These are phyloP conservation scores for Neonothopanus nambi DNA, from an alignment of 1,284 basidiomycete species.

Conservation along the genomic window DNA sequence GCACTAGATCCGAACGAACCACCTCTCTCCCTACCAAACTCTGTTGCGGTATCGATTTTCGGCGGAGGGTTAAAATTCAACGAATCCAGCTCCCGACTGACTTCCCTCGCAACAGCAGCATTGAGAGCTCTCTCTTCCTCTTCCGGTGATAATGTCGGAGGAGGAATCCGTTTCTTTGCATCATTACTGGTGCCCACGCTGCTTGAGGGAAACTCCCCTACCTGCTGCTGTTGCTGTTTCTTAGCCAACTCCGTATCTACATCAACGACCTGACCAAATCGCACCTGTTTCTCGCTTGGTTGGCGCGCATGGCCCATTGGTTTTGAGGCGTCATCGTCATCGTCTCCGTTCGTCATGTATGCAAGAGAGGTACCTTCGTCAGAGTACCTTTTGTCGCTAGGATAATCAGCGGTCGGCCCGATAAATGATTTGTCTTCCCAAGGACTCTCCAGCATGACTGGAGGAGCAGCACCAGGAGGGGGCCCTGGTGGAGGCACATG, in stretches of 20 bases:
- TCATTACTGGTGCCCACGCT: slow-evolving; percentile 24
- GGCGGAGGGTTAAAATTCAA: slow-evolving; percentile 47
- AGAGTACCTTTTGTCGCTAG: slow-evolving; percentile 13
- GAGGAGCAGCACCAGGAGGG: slow-evolving; percentile 15
- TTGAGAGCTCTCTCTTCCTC: slow-evolving; percentile 49
- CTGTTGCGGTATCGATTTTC: background rate
- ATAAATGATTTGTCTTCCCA: slow-evolving; percentile 1
- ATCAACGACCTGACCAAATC: slow-evolving; percentile 38
- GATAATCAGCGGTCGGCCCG: slow-evolving; percentile 1
- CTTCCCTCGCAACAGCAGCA: slow-evolving; percentile 66
- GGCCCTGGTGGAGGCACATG: slow-evolving; percentile 6
- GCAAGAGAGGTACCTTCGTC: slow-evolving; percentile 30
- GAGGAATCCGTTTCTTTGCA: slow-evolving; percentile 29
- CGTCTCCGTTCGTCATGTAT: slow-evolving; percentile 39
- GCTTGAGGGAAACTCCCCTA: slow-evolving; percentile 7
- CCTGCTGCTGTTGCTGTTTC: slow-evolving; percentile 12
- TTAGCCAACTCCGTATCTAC: slow-evolving; percentile 33
- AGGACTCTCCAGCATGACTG: slow-evolving; percentile 10
- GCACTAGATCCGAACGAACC: slow-evolving; percentile 6
- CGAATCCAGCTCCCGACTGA: slow-evolving; percentile 62
- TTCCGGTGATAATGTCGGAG: slow-evolving; percentile 35
- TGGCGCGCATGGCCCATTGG: slow-evolving; percentile 18
- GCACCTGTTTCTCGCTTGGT: slow-evolving; percentile 33
- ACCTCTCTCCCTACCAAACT: slow-evolving; percentile 1
- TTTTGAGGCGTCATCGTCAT: slow-evolving; percentile 17